Evolutionary conservation across 139 green algal species (phyloP), one percentile per base, ranked within the genome.

Genomic region (Coelastrella sp.): DNA sequence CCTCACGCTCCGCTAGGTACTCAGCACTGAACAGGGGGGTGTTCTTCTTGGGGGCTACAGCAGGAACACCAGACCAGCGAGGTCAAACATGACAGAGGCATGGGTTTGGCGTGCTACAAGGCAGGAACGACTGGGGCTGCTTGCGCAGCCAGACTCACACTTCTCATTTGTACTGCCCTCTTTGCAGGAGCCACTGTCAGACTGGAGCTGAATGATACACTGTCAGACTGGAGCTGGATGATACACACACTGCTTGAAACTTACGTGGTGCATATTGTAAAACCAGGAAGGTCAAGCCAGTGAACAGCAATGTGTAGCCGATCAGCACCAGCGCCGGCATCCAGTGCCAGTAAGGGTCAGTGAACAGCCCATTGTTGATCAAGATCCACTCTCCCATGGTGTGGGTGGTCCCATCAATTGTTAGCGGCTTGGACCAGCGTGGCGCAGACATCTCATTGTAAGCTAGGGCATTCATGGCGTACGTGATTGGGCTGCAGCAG

Each of bases 391-490:
- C 58, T 8, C 87, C 91, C 13, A 94, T 77, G 85, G 81, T 83
- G 54, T 61, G 76, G 5, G 86, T 73, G 8, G 74, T 17, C 20
- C 64, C 85, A 64, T 64, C 73, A 77, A 93, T 56, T 74, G 77
- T 85, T 68, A 20, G 76, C 68, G 14, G 84, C 2, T 73, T 73
- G 5, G 65, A 64, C 95, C 95, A 97, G 17, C 82, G 82, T 3
- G 91, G 82, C 3, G 88, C 90, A 4, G 92, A 94, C 85, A 97
- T 92, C 91, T 97, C 95, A 78, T 96, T 97, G 90, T 95, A 87
- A 13, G 90, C 91, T 2, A 97, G 73, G 3, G 91, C 93, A 58
- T 92, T 91, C 68, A 95, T 89, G 76, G 74, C 87, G 64, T 97
- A 97, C 23, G 19, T 78, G 19, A 32, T 32, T 47, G 73, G 73